Conservation (phyloP, 345 rosid species). For the Bretschneidera sinensis region DNA sequence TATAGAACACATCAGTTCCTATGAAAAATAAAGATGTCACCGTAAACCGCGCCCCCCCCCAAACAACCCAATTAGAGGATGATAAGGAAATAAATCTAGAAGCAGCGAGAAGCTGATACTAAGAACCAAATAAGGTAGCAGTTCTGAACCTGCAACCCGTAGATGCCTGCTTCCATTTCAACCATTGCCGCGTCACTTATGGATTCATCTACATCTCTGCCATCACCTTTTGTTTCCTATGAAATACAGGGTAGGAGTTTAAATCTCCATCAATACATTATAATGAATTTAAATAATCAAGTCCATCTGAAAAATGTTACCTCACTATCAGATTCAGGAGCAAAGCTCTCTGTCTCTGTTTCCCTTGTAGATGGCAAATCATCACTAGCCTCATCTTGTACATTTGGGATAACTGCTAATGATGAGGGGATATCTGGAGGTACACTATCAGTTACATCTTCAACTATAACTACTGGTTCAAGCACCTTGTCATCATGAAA, state of each 20-base stretch:
- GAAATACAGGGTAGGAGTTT: conserved; percentile 10
- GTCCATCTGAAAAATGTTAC: conserved; percentile 28
- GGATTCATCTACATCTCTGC: conserved; percentile 35
- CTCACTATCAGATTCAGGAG: conserved; percentile 38
- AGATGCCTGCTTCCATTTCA: conserved; percentile 70
- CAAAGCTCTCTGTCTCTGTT: conserved; percentile 22
- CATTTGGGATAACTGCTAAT: conserved; percentile 34
- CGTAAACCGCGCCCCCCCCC: too few species aligned
- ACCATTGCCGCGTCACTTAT: conserved; percentile 56
- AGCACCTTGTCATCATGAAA: conserved; percentile 17
- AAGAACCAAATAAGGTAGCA: conserved; percentile 7
- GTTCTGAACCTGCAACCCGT: conserved; percentile 66
- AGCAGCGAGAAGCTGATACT: neutral
- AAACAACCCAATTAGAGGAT: too few species aligned
- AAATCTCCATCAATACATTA: neutral
- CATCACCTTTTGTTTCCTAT: conserved; percentile 39
- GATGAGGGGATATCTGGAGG: conserved; percentile 31
- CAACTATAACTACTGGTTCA: conserved; percentile 39
- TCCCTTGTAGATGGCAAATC: conserved; percentile 31
- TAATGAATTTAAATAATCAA: neutral
- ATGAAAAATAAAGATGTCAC: too few species aligned
- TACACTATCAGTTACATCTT: conserved; percentile 62
- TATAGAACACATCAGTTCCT: too few species aligned
- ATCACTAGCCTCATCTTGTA: conserved; percentile 34
- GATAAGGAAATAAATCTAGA: too few species aligned